Base-by-base conservation (phyloP, 257 asterid genomes). In the Linaria vulgaris region DNA sequence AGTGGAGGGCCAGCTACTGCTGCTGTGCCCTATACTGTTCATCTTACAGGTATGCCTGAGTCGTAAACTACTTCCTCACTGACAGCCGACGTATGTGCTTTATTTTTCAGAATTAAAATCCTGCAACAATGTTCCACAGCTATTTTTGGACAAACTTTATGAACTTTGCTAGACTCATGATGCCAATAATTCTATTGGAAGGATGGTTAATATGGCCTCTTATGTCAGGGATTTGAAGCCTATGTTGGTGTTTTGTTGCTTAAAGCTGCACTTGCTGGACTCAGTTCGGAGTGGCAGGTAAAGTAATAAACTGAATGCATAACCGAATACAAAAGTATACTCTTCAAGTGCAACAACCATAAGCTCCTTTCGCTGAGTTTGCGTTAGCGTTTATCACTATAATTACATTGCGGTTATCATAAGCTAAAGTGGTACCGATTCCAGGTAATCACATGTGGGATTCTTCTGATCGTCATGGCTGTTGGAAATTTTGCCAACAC, bases 271-370 rank as follows among this genome's bases (percentile, higher is more conserved):
- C 47, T 86, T 66, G 80, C 71, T 67, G 90, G 96, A 66, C 75
- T 67, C 74, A 71, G 65, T 72, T 85, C 86, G 27, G 99, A 85
- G 69, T 92, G 99, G 99, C 99, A 92, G 96, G 99, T 86, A 69
- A 71, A 43, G 51, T 48, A 24, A 66, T 44, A 14, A 56, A 41
- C 30, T 23, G 37, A 57, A 22, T 20, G 14, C 22, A 9, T 5
- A 12, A 50, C 56, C 45, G 19, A 20, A 45, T 50, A 21, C 12
- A 43, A 20, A 56, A 51, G 23, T 21, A 57, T 41, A 23, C 17
- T 61, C 55, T 16, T 59, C 67, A 21, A 15, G 23, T 61, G 21
- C 60, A 12, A 47, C 12, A 37, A 25, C 56, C 52, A 37, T 64
- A 34, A 39, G 51, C 23, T 34, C 53, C 53, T 12, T 30, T 14